These are phyloP conservation scores for Sparassis latifolia DNA, from an alignment of 1,284 basidiomycete genomes.

Conservation along the genomic window DNA sequence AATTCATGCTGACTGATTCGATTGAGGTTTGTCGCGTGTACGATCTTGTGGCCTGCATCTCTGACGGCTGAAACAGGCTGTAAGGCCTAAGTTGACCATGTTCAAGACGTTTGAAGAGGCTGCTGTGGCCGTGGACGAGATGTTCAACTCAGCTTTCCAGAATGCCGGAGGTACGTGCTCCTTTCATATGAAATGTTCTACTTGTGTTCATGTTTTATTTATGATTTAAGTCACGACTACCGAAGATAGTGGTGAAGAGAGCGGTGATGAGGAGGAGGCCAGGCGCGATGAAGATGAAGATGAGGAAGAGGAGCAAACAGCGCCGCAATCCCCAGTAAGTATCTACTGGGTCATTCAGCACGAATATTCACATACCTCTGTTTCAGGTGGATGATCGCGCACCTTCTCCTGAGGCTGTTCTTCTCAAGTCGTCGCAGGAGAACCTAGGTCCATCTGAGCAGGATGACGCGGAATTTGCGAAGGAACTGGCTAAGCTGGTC, in stretches of 20 bases:
- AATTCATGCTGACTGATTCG: slow-evolving; percentile 94
- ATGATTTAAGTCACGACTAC: slow-evolving; percentile 31
- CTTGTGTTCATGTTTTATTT: neutral
- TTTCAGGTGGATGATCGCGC: slow-evolving; percentile 56
- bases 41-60: neutral
- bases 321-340: slow-evolving; percentile 47
- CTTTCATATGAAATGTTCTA: neutral
- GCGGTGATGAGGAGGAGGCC: slow-evolving; percentile 45
- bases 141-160: slow-evolving; percentile 67
- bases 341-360: neutral
- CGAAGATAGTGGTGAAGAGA: slow-evolving; percentile 69
- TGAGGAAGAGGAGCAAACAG: slow-evolving; percentile 46
- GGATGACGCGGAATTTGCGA: slow-evolving; percentile 89
- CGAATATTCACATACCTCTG: neutral
- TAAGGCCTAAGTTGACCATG: slow-evolving; percentile 69
- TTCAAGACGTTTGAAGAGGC: slow-evolving; percentile 81
- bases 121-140: slow-evolving; percentile 81
- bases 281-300: slow-evolving; percentile 48
- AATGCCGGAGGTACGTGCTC: slow-evolving; percentile 43
- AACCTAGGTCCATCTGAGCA: slow-evolving; percentile 75
- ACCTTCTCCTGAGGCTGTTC: slow-evolving; percentile 70
- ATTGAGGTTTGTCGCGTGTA: slow-evolving; percentile 57
- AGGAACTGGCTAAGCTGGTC: slow-evolving; percentile 93
- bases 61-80: slow-evolving; percentile 42
- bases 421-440: slow-evolving; percentile 65